Evolutionary conservation across 345 rosid genomes (phyloP).

Genomic region (Linum lewisii): DNA sequence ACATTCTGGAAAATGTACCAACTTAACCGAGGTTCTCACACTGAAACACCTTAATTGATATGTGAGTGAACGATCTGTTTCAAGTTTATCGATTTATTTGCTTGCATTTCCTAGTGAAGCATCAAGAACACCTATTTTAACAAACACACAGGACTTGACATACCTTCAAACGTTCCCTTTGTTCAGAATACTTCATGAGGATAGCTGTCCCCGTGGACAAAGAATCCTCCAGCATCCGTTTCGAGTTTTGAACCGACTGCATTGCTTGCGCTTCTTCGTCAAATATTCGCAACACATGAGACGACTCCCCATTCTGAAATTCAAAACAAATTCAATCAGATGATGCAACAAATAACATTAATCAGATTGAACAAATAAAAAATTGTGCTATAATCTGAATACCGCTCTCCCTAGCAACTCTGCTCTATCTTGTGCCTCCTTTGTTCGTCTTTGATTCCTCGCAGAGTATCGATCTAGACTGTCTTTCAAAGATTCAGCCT

Average conservation of each 20-base stretch:
- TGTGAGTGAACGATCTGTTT: background rate
- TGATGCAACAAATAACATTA: background rate
- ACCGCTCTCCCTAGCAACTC: slow-evolving; percentile 78
- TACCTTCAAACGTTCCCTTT: slow-evolving; percentile 91
- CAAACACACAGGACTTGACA: background rate
- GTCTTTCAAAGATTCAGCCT: slow-evolving; percentile 65
- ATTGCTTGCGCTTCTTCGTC: slow-evolving; percentile 92
- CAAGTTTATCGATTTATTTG: background rate
- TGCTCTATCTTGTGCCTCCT: slow-evolving; percentile 77
- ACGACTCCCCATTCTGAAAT: slow-evolving; percentile 64
- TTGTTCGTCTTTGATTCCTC: slow-evolving; percentile 59
- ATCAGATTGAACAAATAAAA: background rate
- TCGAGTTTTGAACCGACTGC: slow-evolving; percentile 74
- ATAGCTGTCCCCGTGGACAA: slow-evolving; percentile 70
- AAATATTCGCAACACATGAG: slow-evolving; percentile 72
- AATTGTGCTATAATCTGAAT: background rate
- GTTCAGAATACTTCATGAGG: slow-evolving; percentile 77
- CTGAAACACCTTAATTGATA: background rate
- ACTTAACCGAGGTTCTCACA: background rate
- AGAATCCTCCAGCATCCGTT: slow-evolving; percentile 76
- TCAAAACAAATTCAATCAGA: slow-evolving; percentile 4
- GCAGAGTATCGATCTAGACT: slow-evolving; percentile 55
- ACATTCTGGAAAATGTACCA: background rate
- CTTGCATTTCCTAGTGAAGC: background rate
- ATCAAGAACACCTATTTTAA: background rate